Percentiles rank a stretch among this genome's conserved stretches.
Evolutionary conservation across 164 flowering plant species (phyloP).

Genomic region (Berberis thunbergii): DNA sequence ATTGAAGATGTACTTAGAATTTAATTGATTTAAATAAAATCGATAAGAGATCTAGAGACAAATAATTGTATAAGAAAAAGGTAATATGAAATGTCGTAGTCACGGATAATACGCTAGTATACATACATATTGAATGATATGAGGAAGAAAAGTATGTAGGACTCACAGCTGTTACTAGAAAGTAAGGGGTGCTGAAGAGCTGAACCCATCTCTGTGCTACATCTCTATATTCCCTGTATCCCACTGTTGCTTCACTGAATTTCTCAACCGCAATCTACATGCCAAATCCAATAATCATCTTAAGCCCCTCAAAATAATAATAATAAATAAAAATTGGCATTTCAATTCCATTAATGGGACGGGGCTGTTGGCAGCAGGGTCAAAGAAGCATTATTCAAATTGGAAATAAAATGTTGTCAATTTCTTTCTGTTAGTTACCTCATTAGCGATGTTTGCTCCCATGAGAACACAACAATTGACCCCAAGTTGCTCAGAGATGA

Average conservation of each 20-base stretch:
- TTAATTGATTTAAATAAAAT: too few relatives aligned
- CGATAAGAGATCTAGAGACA: too few relatives aligned
- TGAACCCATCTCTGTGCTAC: conserved; percentile 81
- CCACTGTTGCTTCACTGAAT: conserved; percentile 95
- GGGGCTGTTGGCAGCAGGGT: too few relatives aligned
- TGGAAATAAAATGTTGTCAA: neutral
- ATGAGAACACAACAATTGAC: conserved; percentile 86
- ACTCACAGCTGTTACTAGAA: conserved; percentile 80
- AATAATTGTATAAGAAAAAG: too few relatives aligned
- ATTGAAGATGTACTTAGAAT: too few relatives aligned
- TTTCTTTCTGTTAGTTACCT: conserved; percentile 30
- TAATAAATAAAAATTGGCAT: too few relatives aligned
- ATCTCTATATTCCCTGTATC: conserved; percentile 56
- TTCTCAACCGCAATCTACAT: conserved; percentile 84
- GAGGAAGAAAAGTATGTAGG: neutral
- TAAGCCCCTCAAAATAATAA: neutral
- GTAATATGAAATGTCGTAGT: too few relatives aligned
- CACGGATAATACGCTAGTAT: too few relatives aligned
- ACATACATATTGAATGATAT: too few relatives aligned
- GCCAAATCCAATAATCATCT: conserved; percentile 4
- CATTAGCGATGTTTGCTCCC: conserved; percentile 97
- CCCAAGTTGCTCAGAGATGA: conserved; percentile 60
- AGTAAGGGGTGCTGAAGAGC: conserved; percentile 72
- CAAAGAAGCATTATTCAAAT: neutral
- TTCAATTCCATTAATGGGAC: too few relatives aligned